Percentiles rank a stretch among this genome's conserved stretches.
Evolutionary conservation across 1,139 yeast genomes (phyloP).

Genomic region (Scheffersomyces stambukii): DNA sequence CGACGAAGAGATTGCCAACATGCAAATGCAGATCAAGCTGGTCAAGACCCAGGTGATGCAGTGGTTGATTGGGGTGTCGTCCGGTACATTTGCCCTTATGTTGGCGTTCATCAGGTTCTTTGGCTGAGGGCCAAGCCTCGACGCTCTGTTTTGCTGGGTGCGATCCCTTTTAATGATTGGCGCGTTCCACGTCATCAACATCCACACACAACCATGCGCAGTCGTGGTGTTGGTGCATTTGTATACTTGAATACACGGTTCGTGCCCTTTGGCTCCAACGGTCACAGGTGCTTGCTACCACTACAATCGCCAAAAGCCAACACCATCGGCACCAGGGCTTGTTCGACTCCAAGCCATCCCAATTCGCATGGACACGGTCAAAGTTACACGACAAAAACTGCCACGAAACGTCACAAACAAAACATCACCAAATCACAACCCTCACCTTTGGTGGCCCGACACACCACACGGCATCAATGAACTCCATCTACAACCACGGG

Average conservation of each 20-base stretch:
- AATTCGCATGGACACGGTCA: not conserved
- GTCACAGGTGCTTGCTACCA: too few relatives aligned
- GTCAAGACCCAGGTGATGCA: slow-evolving; percentile 96
- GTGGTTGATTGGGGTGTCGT: slow-evolving; percentile 96
- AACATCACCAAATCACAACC: slow-evolving; percentile 1
- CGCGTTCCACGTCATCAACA: too few relatives aligned
- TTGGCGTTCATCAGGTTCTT: slow-evolving; percentile 85
- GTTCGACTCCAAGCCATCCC: not conserved
- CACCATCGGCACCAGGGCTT: not conserved
- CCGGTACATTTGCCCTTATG: slow-evolving; percentile 94
- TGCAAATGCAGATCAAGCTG: slow-evolving; percentile 90
- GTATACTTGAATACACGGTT: too few relatives aligned
- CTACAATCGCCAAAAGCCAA: too few relatives aligned
- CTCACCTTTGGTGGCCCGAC: not conserved
- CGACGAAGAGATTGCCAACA: slow-evolving; percentile 91
- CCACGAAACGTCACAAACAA: slow-evolving; percentile 1
- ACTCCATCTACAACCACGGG: slow-evolving; percentile 85
- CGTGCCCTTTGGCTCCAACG: too few relatives aligned
- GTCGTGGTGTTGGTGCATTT: too few relatives aligned
- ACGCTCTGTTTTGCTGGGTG: not conserved
- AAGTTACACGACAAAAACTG: slow-evolving; percentile 2
- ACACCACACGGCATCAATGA: slow-evolving; percentile 32
- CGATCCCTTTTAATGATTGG: not conserved
- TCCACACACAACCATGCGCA: too few relatives aligned
- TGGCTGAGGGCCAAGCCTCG: slow-evolving; percentile 31